These are phyloP conservation scores for Lycium barbarum DNA, from an alignment of 257 asterid species.

Conservation along the genomic window DNA sequence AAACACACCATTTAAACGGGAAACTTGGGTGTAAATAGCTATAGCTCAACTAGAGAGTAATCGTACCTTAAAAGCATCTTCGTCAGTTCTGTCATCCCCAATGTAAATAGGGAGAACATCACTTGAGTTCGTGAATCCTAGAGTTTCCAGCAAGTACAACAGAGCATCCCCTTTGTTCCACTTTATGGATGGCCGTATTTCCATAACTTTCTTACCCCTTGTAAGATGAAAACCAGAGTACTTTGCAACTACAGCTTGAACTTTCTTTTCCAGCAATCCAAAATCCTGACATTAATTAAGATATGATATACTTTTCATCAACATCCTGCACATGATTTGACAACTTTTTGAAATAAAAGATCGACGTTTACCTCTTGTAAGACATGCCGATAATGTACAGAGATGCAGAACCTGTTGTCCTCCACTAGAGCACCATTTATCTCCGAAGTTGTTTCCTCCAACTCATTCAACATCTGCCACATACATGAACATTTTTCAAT, in stretches of 20 bases:
- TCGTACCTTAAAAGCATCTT: constrained; percentile 84
- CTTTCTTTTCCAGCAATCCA: constrained; percentile 52
- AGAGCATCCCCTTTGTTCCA: constrained; percentile 91
- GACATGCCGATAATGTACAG: constrained; percentile 88
- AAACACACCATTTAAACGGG: not conserved
- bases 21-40: not conserved
- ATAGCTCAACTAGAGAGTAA: not conserved
- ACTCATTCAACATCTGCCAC: constrained; percentile 63
- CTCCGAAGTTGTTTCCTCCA: constrained; percentile 46
- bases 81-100: constrained; percentile 87
- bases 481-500: not conserved
- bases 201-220: constrained; percentile 79
- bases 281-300: constrained; percentile 52
- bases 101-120: constrained; percentile 68
- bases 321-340: not conserved
- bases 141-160: constrained; percentile 60
- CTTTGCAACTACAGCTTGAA: constrained; percentile 43
- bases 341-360: not conserved
- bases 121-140: constrained; percentile 55
- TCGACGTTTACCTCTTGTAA: constrained; percentile 48
- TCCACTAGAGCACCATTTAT: constrained; percentile 74
- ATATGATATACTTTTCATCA: not conserved
- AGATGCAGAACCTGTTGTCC: constrained; percentile 82
- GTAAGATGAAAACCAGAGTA: constrained; percentile 60
- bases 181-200: constrained; percentile 77